These are phyloP conservation scores for Aureobasidium pullulans DNA, from an alignment of 2,329 filamentous ascomycete species.

Conservation along the genomic window DNA sequence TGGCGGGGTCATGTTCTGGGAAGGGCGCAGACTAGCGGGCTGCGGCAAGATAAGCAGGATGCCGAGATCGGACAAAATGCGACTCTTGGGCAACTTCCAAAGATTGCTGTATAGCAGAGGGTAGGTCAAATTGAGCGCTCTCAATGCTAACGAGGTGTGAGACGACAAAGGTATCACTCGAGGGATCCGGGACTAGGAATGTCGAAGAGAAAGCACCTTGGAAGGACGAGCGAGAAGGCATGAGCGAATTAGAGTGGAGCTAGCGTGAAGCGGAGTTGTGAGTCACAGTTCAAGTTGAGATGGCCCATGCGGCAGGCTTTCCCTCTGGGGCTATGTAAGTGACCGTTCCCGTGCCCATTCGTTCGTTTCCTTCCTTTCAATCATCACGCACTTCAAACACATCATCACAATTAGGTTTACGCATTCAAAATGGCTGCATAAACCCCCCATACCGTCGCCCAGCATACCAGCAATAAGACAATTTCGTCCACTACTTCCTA, in stretches of 20 bases:
- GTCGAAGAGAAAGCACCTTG: neutral
- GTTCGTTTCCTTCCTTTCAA: neutral
- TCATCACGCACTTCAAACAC: neutral
- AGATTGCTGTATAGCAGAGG: neutral
- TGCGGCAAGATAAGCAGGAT: slow-evolving; percentile 6
- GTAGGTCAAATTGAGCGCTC: slow-evolving; percentile 2
- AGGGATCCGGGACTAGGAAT: neutral
- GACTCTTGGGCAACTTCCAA: neutral
- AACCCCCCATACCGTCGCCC: slow-evolving; percentile 12
- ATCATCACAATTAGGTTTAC: neutral
- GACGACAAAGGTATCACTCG: neutral
- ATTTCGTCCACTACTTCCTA: slow-evolving; percentile 17
- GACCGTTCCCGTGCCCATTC: neutral
- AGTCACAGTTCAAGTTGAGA: neutral
- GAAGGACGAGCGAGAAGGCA: neutral
- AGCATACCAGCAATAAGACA: slow-evolving; percentile 13
- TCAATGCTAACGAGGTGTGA: neutral
- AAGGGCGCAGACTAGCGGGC: slow-evolving; percentile 9
- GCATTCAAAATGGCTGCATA: slow-evolving; percentile 17
- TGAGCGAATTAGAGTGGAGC: neutral
- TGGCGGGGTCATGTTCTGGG: neutral
- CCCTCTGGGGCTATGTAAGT: neutral
- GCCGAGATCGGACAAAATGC: neutral
- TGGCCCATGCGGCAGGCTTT: neutral
- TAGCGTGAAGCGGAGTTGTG: slow-evolving; percentile 2